A percentile compares a stretch with the other conserved stretches of the same genome.
Evolutionary conservation across 306 rosid species (phyloP).

Genomic region (Vigna reflexopilosa): DNA sequence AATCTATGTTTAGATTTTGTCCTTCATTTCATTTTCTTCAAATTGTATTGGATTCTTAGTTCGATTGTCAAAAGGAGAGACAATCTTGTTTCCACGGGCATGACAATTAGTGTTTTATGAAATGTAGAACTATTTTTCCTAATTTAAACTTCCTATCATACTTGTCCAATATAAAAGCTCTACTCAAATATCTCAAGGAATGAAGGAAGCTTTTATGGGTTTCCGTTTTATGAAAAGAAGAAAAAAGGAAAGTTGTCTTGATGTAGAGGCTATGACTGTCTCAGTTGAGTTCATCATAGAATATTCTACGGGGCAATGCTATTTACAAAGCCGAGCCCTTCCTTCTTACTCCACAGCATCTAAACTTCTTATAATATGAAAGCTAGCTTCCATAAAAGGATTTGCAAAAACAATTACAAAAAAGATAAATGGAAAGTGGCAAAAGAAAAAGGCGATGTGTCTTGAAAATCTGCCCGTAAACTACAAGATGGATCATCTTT

Average conservation of each 20-base stretch:
- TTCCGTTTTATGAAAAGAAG: background rate
- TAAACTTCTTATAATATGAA: background rate
- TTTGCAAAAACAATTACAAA: background rate
- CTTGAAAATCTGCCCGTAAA: background rate
- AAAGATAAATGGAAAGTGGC: too few species aligned
- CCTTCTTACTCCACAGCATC: background rate
- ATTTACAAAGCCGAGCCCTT: too few species aligned
- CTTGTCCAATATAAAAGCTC: background rate
- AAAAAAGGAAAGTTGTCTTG: background rate
- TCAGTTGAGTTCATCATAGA: background rate
- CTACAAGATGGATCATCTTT: too few species aligned
- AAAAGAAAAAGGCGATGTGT: background rate
- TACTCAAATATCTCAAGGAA: background rate
- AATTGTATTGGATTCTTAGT: conserved; percentile 22
- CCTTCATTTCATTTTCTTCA: background rate
- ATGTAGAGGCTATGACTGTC: background rate
- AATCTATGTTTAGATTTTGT: conserved; percentile 45
- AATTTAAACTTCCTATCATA: background rate
- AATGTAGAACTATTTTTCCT: background rate
- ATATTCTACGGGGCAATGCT: too few species aligned
- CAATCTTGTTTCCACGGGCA: background rate
- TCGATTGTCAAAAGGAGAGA: conserved; percentile 21
- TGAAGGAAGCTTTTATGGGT: background rate
- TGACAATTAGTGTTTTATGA: background rate
- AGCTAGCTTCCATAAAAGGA: background rate